Conservation (phyloP, 257 asterid genomes). For the Petrea volubilis region DNA sequence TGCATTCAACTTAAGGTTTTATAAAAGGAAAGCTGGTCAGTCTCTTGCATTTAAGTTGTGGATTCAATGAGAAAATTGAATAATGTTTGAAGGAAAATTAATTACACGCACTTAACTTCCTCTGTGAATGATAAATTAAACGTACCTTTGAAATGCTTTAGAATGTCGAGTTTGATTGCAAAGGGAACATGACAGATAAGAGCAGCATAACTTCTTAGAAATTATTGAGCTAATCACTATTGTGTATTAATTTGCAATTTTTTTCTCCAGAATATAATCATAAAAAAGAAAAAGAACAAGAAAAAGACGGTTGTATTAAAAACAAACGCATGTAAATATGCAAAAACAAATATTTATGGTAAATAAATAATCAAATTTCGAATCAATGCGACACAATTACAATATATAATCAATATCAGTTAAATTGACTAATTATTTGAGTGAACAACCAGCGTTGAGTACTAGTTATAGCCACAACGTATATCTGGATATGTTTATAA, state of each 20-base stretch:
- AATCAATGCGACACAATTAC: not conserved
- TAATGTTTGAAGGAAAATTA: not conserved
- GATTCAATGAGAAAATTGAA: not conserved
- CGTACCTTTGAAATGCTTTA: not conserved
- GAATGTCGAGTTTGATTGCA: not conserved
- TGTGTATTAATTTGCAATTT: not conserved
- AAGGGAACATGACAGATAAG: not conserved
- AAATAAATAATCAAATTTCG: too few relatives aligned
- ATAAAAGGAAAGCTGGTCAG: not conserved
- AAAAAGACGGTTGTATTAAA: not conserved
- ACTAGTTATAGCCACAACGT: conserved; percentile 1
- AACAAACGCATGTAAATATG: too few relatives aligned
- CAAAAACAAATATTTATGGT: too few relatives aligned
- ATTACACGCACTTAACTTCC: not conserved
- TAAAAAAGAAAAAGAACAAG: not conserved
- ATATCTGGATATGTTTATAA: conserved; percentile 13
- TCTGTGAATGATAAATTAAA: not conserved
- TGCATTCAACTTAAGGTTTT: not conserved
- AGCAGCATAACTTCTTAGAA: not conserved
- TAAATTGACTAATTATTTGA: conserved; percentile 16
- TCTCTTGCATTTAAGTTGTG: not conserved
- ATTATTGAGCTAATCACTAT: not conserved
- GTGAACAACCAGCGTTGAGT: conserved; percentile 29
- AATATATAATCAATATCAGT: not conserved
- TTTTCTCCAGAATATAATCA: not conserved